Evolutionary conservation across 306 rosid genomes (phyloP), one percentile per base, ranked within the genome.

Genomic region (Pyrus pyrifolia): DNA sequence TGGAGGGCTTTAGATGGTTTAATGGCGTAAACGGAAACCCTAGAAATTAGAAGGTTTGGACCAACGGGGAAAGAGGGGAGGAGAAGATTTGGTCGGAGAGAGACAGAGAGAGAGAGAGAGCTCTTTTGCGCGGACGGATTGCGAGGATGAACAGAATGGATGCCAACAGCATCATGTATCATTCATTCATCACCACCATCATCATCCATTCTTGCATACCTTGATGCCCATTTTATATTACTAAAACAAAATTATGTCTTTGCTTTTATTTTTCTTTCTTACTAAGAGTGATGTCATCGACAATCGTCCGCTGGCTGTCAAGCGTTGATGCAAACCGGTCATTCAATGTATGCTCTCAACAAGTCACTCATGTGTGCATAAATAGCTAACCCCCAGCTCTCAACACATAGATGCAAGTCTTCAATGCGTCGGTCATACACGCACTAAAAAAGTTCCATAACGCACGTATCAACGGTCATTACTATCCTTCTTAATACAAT

Each of bases 61-160:
- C 68, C 25, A 59, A 23, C 52, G 17, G 78, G 40, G 13, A 11
- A 67, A 22, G 78, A 42, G 33, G 46, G 46, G 68, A 31, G 73
- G 55, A 77, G 76, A 18, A 10, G 67, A 35, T 69, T 15, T 13
- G 69, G 33, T 52, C 57, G 40, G 67, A 11, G 71, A 74, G 64
- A 67, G 79, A 21, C 62, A 25, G 67, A 21, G 79, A 53, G 67
- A 21, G 71, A 75, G 65, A 67, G 79, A 53, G 68, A 25, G 67
- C 6, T 67, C 45, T 78, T 64, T 77, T 84, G 81, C 72, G 74
- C 78, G 76, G 71, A 51, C 38, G 81, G 71, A 83, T 64, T 65
- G 83, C 29, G 45, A 75, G 59, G 83, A 82, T 80, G 86, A 86
- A 79, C 79, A 63, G 65, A 80, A 75, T 79, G 84, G 78, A 77